Conservation (phyloP, 495 filamentous ascomycete genomes). For the Elaphomyces granulatus region DNA sequence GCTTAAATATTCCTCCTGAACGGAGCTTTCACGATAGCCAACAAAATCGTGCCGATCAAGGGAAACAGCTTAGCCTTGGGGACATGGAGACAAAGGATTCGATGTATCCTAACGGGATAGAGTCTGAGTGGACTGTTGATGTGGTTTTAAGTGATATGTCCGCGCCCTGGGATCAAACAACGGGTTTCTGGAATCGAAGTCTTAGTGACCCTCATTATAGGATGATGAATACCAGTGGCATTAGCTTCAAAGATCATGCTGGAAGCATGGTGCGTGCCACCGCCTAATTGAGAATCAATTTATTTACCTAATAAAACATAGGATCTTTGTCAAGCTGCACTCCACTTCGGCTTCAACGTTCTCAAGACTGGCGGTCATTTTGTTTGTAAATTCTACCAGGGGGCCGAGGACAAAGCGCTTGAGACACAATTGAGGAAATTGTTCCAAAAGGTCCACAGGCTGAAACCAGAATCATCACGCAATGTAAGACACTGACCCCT, state of each 20-base stretch:
- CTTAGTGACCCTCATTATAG: conserved; percentile 86
- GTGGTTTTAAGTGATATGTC: conserved; percentile 98
- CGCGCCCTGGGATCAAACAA: conserved; percentile 75
- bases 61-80: background rate
- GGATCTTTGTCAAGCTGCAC: conserved; percentile 79
- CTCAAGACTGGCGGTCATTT: conserved; percentile 75
- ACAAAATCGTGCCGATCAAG: conserved; percentile 1
- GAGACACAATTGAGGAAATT: conserved; percentile 55
- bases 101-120: background rate
- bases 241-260: conserved; percentile 71
- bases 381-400: conserved; percentile 96
- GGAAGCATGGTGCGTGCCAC: conserved; percentile 83
- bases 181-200: conserved; percentile 66
- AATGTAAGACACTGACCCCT: conserved; percentile 39
- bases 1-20: conserved; percentile 1
- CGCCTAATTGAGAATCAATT: too few relatives aligned
- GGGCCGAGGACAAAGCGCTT: conserved; percentile 63
- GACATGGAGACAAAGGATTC: conserved; percentile 7
- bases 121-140: conserved; percentile 52
- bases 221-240: conserved; percentile 98
- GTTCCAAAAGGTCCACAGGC: conserved; percentile 64
- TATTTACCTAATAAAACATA: too few relatives aligned
- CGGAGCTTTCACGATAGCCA: background rate
- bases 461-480: conserved; percentile 84
- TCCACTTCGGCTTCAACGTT: conserved; percentile 70